Base-by-base conservation (phyloP, 2,329 filamentous ascomycete species). In the Aspergillus fumigatiaffinis region DNA sequence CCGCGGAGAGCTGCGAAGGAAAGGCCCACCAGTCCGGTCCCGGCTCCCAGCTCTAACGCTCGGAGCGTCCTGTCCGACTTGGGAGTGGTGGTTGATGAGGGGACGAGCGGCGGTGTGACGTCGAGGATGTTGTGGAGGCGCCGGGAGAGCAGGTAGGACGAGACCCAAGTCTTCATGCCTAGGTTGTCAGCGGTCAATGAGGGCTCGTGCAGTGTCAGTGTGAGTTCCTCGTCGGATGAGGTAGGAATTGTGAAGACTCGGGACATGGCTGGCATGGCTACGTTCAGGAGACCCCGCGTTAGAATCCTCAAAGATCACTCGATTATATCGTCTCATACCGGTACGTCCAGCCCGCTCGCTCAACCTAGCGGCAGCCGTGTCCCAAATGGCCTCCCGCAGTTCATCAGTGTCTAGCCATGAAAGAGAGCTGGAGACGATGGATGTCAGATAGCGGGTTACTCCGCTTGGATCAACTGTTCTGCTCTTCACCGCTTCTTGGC, bases 161-260 rank as follows among this genome's bases (percentile, higher is more conserved):
- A 93, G 0, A 90, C 91, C 94, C 94, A 97, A 0, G 94, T 99
- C 74, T 99, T 97, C 72, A 95, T 82, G 1, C 94, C 94, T 20
- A 97, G 80, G 58, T 90, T 89, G 73, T 97, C 93, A 6, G 89
- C 89, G 0, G 91, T 96, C 55, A 97, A 79, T 0, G 92, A 87
- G 1, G 94, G 94, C 71, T 99, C 94, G 56, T 91, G 84, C 42
- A 99, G 85, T 38, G 83, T 81, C 52, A 99, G 78, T 49, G 87
- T 82, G 63, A 92, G 81, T 1, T 77, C 72, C 28, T 69, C 68
- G 35, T 69, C 70, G 10, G 73, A 71, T 14, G 75, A 68, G 26
- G 68, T 69, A 26, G 84, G 82, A 46, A 90, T 84, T 7, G 66
- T 73, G 71, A 90, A 89, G 10, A 76, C 77, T 46, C 87, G 80